These are phyloP conservation scores for Plasmodium vinckei DNA, from an alignment of 169 alveolate genomes.

Conservation along the genomic window DNA sequence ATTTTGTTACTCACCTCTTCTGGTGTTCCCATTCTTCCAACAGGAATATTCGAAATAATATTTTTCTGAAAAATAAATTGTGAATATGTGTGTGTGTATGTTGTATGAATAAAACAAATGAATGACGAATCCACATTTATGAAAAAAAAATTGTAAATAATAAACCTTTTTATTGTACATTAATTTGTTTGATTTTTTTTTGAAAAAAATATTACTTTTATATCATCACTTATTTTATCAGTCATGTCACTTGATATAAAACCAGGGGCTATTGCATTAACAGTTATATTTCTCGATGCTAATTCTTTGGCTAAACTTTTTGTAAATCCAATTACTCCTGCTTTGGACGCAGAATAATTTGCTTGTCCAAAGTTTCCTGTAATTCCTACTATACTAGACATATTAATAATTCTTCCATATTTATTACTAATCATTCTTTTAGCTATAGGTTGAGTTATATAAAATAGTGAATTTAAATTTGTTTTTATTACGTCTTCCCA, in stretches of 20 bases:
- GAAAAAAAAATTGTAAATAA: too few species aligned
- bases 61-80: conserved; percentile 60
- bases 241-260: conserved; percentile 82
- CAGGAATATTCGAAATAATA: conserved; percentile 77
- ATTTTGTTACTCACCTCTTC: conserved; percentile 71
- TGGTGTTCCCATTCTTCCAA: conserved; percentile 80
- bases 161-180: too few species aligned
- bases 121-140: neutral
- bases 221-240: conserved; percentile 74
- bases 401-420: conserved; percentile 83
- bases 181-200: too few species aligned
- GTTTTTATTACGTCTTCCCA: conserved; percentile 92
- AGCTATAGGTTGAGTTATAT: conserved; percentile 76
- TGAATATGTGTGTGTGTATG: neutral
- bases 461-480: conserved; percentile 85
- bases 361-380: conserved; percentile 93
- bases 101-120: neutral
- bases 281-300: conserved; percentile 87
- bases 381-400: conserved; percentile 88
- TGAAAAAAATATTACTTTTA: conserved; percentile 62
- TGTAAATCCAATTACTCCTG: conserved; percentile 92
- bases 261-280: conserved; percentile 92
- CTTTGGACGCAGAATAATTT: conserved; percentile 93
- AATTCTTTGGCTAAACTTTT: conserved; percentile 92
- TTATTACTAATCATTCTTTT: conserved; percentile 76